Evolutionary conservation across 352 stramenopile species (phyloP), one percentile per base, ranked within the genome.

Genomic region (Thalassiosira pacifica): DNA sequence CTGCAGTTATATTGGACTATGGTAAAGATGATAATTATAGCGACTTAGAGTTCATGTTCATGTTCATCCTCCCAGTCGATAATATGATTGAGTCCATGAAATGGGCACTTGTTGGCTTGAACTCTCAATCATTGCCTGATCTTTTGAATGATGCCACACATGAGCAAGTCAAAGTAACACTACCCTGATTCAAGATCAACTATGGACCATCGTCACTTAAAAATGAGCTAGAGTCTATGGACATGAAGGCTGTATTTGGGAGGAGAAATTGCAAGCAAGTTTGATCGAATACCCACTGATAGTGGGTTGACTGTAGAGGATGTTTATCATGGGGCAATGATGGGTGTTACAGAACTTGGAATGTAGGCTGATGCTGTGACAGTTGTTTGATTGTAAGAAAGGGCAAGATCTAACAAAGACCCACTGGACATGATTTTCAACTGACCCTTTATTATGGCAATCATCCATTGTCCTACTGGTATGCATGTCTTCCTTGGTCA

Each of bases 301-400:
- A 11, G 37, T 72, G n/a, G 29, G 4, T 34, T 66, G 22, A 18
- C 69, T 5, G 22, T 60, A 26, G 32, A 52, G 29, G 29, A 72
- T 32, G 74, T 82, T 2, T n/a, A 79, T 4, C 74, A 82, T 48
- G 37, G 37, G 40, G 64, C 74, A n/a, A 64, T 65, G n/a, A 73
- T 82, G 59, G 53, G 60, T 22, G 27, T 82, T 4, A 75, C 40
- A 31, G 74, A 82, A 66, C n/a, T n/a, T n/a, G n/a, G n/a, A n/a
- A n/a, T n/a, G n/a, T n/a, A n/a, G n/a, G n/a, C n/a, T n/a, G n/a
- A n/a, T n/a, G n/a, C n/a, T n/a, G n/a, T n/a, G n/a, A n/a, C n/a
- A n/a, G n/a, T n/a, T n/a, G n/a, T n/a, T n/a, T n/a, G n/a, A n/a
- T n/a, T n/a, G n/a, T n/a, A n/a, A n/a, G n/a, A n/a, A n/a, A n/a